Base-by-base conservation (phyloP, 768 basidiomycete species). In the Pilatotrama ljubarskyi region DNA sequence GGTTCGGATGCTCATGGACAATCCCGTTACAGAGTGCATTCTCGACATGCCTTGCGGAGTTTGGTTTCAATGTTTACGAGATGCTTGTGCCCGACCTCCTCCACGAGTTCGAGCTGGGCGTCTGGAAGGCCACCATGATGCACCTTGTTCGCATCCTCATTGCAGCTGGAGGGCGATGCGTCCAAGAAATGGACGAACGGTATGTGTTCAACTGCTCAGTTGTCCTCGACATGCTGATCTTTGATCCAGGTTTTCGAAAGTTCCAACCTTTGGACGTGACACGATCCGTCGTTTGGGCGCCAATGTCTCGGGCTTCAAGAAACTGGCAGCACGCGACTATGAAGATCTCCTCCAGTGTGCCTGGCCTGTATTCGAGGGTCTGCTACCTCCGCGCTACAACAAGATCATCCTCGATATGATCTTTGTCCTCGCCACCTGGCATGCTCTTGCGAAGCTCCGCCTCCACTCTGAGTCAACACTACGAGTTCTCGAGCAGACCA, bases 361-460 rank as follows among this genome's bases (percentile, higher is more conserved):
- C 1, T 11, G 77, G 4, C 76, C 78, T 0, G 73, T 68, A 0
- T 76, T 80, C 29, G 75, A 80, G 10, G 67, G 67, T 0, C 51
- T 74, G 0, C 58, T 74, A 5, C 58, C 63, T 2, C 41, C 42
- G 1, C 51, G 61, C 2, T 54, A 69, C 26, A 51, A 72, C 29
- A 38, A 56, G 1, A 52, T 64, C 8, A 51, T 80, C 7, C 64
- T 70, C 17, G 66, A 73, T n/a, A 58, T 78, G 0, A 59, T 80
- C 2, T 80, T 72, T 59, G 24, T 44, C 1, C 48, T 73, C 1
- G 70, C 69, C 0, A 58, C 67, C 9, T 77, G 75, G 77, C 78
- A 79, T 62, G 71, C 68, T 2, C 64, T 75, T 9, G 76, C 74
- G 1, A 80, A 80, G 55, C 68, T 80, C 1, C 72, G 73, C 9